Base-by-base conservation (phyloP, 768 basidiomycete species). In the Lanmaoa pseudosensibilis region DNA sequence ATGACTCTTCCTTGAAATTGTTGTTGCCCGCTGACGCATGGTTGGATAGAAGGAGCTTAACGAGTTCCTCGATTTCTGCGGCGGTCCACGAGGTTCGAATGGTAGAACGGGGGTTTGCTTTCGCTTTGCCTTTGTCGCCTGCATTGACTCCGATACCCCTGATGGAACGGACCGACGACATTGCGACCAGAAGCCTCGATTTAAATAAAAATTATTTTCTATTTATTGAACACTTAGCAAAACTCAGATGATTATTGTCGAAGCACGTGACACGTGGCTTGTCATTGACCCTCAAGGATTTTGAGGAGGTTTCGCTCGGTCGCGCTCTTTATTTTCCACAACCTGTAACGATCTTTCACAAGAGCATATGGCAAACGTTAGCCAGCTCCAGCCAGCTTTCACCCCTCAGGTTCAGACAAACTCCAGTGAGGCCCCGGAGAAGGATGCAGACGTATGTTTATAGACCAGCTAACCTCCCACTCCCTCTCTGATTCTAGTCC, bases 371-470 rank as follows among this genome's bases (percentile, higher is more conserved):
- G 65, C 61, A 10, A 72, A 72, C 60, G 56, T 72, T 27, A 73
- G 72, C 57, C 71, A 73, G 46, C 59, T 72, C 6, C 68, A 73
- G 33, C 61, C 68, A 19, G 52, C 63, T 46, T 39, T 52, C 18
- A 34, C 50, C 19, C 59, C 70, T 13, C 64, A 62, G 18, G 62
- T 72, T 16, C 66, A 72, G 40, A 56, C 52, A 41, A 63, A 19
- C 23, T 72, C 68, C 3, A 58, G 49, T 5, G 60, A 70, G 21
- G 62, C 72, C 3, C 38, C 45, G 7, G 70, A 73, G 34, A 73
- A 67, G 52, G 66, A 72, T 61, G 70, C 70, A 41, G 59, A 70
- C 39, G 70, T 72, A 59, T 46, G 69, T 58, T 36, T 19, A 19
- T 38, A 1, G 16, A 27, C 34, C 46, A 46, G 23, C n/a, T 13